Base-by-base conservation (phyloP, 768 basidiomycete species). In the Rhodotorula graminis region DNA sequence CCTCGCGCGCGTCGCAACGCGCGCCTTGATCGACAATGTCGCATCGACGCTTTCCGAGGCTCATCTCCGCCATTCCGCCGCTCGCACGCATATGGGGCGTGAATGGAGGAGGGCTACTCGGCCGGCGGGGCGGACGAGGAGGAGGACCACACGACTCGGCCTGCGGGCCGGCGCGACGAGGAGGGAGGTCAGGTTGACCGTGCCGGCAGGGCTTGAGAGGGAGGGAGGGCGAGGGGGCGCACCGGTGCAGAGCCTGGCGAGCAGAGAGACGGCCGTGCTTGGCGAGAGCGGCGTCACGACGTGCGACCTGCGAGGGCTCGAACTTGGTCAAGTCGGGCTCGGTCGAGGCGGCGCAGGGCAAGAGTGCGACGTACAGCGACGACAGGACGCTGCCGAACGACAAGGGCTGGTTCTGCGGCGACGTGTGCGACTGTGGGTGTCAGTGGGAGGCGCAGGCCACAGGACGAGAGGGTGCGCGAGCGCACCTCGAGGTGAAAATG, bases 231-330 rank as follows among this genome's bases (percentile, higher is more conserved):
- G 5, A 5, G 3, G 7, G 10, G 2, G 23, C 58, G 49, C 27
- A 67, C 65, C 65, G 2, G 19, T 60, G 47, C n/a, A 37, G 33
- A 67, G 57, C 0, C 31, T 25, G 25, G 47, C 11, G 37, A 67
- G 15, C 6, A 67, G 49, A 16, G 25, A 58, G 15, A 67, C 33
- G 23, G 37, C 55, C 15, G 58, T 52, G 16, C 21, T 25, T 18
- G 65, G 65, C 16, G 65, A 67, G 40, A 67, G 52, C 27, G 60
- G 57, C 25, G 47, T 31, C 9, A 50, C 55, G 37, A 55, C 14
- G 37, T 16, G 50, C 21, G 25, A 42, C n/a, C 49, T 52, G 47
- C 14, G 40, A 2, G 5, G 3, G 44, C 3, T 9, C 2, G 44
- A n/a, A 47, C 25, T 29, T 29, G n/a, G n/a, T n/a, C n/a, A n/a